Conservation (phyloP, 768 basidiomycete species). For the Tulasnella sp. region DNA sequence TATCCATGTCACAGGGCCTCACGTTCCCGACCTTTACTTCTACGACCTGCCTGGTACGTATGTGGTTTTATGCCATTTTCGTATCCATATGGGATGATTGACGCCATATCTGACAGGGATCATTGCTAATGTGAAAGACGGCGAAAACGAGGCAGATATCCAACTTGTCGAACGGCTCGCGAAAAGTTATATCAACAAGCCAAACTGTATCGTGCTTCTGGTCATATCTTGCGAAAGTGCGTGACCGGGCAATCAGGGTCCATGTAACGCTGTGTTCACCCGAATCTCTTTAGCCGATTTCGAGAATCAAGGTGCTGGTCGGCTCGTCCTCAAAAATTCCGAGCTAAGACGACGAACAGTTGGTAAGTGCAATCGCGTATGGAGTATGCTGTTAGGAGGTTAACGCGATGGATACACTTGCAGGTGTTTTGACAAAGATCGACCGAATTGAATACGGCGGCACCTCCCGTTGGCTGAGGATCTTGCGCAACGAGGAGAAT, state of each 20-base stretch:
- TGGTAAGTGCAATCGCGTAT: slow-evolving; percentile 41
- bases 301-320: slow-evolving; percentile 64
- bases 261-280: too few relatives aligned
- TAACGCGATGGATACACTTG: too few relatives aligned
- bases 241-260: too few relatives aligned
- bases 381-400: too few relatives aligned
- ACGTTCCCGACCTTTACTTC: slow-evolving; percentile 52
- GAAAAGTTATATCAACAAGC: slow-evolving; percentile 5
- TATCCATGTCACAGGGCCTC: slow-evolving; percentile 44
- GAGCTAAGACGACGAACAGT: slow-evolving; percentile 55
- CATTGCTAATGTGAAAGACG: slow-evolving; percentile 14
- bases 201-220: slow-evolving; percentile 15
- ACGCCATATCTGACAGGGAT: slow-evolving; percentile 8
- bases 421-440: slow-evolving; percentile 67
- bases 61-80: too few relatives aligned
- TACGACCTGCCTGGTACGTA: slow-evolving; percentile 45
- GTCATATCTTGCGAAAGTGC: slow-evolving; percentile 17
- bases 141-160: slow-evolving; percentile 15
- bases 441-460: slow-evolving; percentile 50
- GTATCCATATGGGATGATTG: not conserved
- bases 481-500: slow-evolving; percentile 23
- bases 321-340: slow-evolving; percentile 48
- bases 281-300: slow-evolving; percentile 52
- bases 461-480: slow-evolving; percentile 40
- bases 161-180: slow-evolving; percentile 11